Evolutionary conservation across 495 filamentous ascomycete species (phyloP).

Genomic region (Amorphotheca resinae): DNA sequence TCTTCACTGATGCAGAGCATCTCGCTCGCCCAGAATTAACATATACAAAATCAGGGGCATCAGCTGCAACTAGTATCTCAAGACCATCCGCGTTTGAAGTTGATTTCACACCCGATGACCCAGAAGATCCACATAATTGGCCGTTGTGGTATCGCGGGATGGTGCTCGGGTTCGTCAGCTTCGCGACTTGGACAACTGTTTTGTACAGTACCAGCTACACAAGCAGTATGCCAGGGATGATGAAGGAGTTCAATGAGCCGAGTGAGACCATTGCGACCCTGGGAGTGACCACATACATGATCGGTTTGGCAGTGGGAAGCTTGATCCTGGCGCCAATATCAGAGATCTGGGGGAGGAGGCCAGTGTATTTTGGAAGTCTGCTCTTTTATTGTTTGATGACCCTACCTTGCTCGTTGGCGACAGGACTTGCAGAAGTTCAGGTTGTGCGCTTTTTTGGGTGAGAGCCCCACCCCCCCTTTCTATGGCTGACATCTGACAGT

Average conservation of each 20-base stretch:
- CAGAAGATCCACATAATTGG: conserved; percentile 69
- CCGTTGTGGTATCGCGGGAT: conserved; percentile 50
- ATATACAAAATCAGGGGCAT: conserved; percentile 26
- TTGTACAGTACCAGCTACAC: conserved; percentile 83
- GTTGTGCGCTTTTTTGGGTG: conserved; percentile 61
- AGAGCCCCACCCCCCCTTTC: conserved; percentile 8
- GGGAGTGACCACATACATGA: conserved; percentile 67
- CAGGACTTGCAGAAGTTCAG: conserved; percentile 50
- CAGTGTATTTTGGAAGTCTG: conserved; percentile 56
- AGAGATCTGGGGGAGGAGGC: conserved; percentile 68
- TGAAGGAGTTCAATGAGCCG: conserved; percentile 47
- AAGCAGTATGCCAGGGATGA: conserved; percentile 51
- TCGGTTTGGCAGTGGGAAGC: conserved; percentile 61
- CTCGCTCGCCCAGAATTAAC: conserved; percentile 10
- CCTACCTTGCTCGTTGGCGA: conserved; percentile 58
- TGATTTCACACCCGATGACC: conserved; percentile 54
- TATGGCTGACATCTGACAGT: conserved; percentile 9
- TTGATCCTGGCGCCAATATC: conserved; percentile 63
- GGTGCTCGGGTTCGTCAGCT: conserved; percentile 53
- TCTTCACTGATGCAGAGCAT: conserved; percentile 18
- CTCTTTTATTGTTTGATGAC: conserved; percentile 51
- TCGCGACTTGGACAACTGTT: conserved; percentile 62
- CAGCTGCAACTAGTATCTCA: conserved; percentile 45
- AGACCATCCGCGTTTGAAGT: conserved; percentile 62
- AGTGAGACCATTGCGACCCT: conserved; percentile 50